Evolutionary conservation across 2,329 filamentous ascomycete species (phyloP).

Genomic region (Fusarium coffeatum): DNA sequence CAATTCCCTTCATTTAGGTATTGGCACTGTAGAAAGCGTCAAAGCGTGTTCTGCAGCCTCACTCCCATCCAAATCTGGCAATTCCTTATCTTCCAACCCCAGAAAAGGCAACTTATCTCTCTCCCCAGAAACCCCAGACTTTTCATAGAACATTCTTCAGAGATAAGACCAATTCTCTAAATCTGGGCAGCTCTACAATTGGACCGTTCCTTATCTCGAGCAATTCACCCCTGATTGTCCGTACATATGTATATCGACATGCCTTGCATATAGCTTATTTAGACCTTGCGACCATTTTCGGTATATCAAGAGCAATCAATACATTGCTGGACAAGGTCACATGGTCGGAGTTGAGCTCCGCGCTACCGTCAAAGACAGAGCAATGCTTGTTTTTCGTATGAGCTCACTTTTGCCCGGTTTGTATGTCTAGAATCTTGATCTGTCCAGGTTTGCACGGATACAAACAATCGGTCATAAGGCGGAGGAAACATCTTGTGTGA

Average conservation of each 20-base stretch:
- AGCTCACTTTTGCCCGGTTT: neutral
- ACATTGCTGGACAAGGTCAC: constrained; percentile 4
- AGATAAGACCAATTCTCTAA: constrained; percentile 32
- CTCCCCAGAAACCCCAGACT: constrained; percentile 34
- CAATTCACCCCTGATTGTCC: neutral
- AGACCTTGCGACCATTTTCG: neutral
- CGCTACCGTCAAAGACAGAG: neutral
- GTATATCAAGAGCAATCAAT: neutral
- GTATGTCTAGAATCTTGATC: neutral
- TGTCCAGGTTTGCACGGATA: neutral
- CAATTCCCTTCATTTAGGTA: neutral
- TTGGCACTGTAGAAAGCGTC: constrained; percentile 6
- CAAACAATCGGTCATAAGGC: neutral
- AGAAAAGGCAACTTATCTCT: constrained; percentile 30
- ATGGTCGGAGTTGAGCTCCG: constrained; percentile 5
- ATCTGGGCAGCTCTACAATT: constrained; percentile 39
- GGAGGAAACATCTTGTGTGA: neutral
- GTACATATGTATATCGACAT: constrained; percentile 6
- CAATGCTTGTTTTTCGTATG: neutral
- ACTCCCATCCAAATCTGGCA: constrained; percentile 15
- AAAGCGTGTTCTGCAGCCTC: neutral
- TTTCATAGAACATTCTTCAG: constrained; percentile 10
- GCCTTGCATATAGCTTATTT: constrained; percentile 30
- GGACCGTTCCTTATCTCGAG: constrained; percentile 33
- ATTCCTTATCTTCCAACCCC: constrained; percentile 33